Base-by-base conservation (phyloP, 805 yeast species). In the Pichia gijzeniarum region DNA sequence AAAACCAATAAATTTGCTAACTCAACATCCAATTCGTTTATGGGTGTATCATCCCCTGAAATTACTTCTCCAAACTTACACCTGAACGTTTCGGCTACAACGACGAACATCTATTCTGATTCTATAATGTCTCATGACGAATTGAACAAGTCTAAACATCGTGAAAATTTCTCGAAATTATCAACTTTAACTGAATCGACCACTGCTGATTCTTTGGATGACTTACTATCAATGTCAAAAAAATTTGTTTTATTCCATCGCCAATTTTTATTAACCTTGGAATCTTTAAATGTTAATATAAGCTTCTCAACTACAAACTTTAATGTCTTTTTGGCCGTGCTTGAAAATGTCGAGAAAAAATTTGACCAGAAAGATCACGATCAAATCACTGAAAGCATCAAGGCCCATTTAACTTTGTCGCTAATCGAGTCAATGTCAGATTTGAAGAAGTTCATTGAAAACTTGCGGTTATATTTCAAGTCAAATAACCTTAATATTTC, bases 191-290 rank as follows among this genome's bases (percentile, higher is more conserved):
- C 37, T 4, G 50, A 47, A 35, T 22, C 17, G 13, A 35, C 19
- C 6, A 27, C 28, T 9, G 32, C 32, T 9, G 32, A 39, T 3
- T 47, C 49, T n/a, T 30, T 56, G 5, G 35, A 40, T 1, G 38
- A 43, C 8, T 31, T 61, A 12, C 31, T 59, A 20, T 38, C 39
- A 12, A 34, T 61, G 19, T 47, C 62, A 1, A 50, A 48, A 32
- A 61, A 57, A 31, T 53, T 57, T 35, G 47, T 48, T 25, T 50
- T 51, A 16, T 55, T 62, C 8, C 51, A 55, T 39, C 42, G 48
- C 3, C 59, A 57, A 37, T 53, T 59, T 20, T 22, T 49, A 19
- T n/a, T 14, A 8, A 41, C 48, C 5, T 43, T 57, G 8, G 39
- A 44, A 32, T 48, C 39, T 6, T 41, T 60, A 8, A 57, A 55